Conservation (phyloP, 345 rosid species). For the Raphanus raphanistrum region DNA sequence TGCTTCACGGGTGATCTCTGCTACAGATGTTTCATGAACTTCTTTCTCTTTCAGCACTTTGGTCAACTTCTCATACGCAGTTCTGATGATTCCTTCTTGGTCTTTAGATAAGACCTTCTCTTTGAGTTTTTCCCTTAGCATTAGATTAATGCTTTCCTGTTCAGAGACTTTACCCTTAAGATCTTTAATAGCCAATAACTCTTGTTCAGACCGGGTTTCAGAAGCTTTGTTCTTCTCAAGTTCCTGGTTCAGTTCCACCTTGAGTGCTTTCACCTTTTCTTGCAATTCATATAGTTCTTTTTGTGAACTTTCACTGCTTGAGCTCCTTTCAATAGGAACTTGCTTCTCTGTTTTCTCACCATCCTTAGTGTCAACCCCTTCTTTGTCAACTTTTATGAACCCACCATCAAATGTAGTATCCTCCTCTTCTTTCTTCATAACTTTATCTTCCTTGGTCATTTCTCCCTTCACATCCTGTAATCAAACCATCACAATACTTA, state of each 20-base stretch:
- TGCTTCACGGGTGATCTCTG: no score
- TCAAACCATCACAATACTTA: slow-evolving; percentile 20
- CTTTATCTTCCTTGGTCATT: slow-evolving; percentile 41
- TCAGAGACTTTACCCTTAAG: slow-evolving; percentile 42
- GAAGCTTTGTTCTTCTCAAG: slow-evolving; percentile 53
- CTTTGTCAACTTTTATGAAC: slow-evolving; percentile 86
- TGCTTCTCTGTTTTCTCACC: slow-evolving; percentile 27
- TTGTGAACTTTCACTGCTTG: slow-evolving; percentile 40
- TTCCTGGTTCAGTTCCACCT: slow-evolving; percentile 55
- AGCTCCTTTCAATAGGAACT: slow-evolving; percentile 44
- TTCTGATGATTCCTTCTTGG: no score
- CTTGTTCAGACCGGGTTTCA: slow-evolving; percentile 29
- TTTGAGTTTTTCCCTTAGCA: slow-evolving; percentile 14
- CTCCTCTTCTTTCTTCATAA: slow-evolving; percentile 68
- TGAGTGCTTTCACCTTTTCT: slow-evolving; percentile 69
- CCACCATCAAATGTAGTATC: slow-evolving; percentile 71
- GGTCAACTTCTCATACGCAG: no score
- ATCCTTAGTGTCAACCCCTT: slow-evolving; percentile 46
- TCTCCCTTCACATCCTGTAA: slow-evolving; percentile 52
- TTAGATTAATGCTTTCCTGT: slow-evolving; percentile 40
- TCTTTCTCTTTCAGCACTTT: no score
- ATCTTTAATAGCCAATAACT: slow-evolving; percentile 17
- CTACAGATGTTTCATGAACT: no score
- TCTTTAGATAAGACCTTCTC: slow-evolving; percentile 24
- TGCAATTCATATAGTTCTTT: slow-evolving; percentile 65